Percentiles rank a stretch among this genome's conserved stretches.
These are phyloP conservation scores for Pseudozyma sp. DNA, from an alignment of 1,284 basidiomycete genomes.

Conservation along the genomic window DNA sequence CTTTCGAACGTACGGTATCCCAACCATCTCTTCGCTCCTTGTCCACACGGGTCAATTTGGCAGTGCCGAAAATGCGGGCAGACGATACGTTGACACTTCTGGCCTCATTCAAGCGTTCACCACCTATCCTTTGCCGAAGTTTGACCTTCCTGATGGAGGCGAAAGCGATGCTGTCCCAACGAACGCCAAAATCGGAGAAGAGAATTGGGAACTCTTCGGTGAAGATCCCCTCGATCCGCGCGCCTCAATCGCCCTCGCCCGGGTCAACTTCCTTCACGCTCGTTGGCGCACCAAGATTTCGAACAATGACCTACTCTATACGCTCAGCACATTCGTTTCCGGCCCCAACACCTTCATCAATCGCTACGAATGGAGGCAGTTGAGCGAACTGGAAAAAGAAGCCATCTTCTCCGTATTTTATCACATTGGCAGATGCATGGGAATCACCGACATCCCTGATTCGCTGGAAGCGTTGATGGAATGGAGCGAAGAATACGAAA, in stretches of 20 bases:
- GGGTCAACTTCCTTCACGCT: conserved; percentile 48
- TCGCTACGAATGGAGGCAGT: conserved; percentile 35
- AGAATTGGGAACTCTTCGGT: conserved; percentile 30
- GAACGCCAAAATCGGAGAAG: not conserved
- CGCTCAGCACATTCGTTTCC: conserved; percentile 42
- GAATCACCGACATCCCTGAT: conserved; percentile 39
- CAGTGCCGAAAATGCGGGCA: conserved; percentile 36
- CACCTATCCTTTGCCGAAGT: conserved; percentile 77
- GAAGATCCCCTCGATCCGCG: conserved; percentile 45
- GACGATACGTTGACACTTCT: conserved; percentile 47
- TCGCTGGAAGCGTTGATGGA: conserved; percentile 23
- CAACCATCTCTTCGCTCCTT: conserved; percentile 45
- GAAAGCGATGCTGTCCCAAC: not conserved
- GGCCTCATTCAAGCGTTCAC: conserved; percentile 63
- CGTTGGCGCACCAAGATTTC: conserved; percentile 44
- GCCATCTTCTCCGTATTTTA: conserved; percentile 46
- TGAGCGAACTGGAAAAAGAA: conserved; percentile 40
- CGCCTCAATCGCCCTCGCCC: conserved; percentile 38
- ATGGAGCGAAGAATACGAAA: conserved; percentile 46
- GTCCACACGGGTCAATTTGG: conserved; percentile 44
- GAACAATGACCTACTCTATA: conserved; percentile 54
- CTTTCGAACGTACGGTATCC: conserved; percentile 51
- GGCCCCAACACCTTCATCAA: conserved; percentile 47
- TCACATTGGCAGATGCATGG: conserved; percentile 48
- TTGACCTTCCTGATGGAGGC: conserved; percentile 72